phyloP scores from a whole-genome alignment of 1,284 basidiomycete genomes.

The Pascua sp. region DNA sequence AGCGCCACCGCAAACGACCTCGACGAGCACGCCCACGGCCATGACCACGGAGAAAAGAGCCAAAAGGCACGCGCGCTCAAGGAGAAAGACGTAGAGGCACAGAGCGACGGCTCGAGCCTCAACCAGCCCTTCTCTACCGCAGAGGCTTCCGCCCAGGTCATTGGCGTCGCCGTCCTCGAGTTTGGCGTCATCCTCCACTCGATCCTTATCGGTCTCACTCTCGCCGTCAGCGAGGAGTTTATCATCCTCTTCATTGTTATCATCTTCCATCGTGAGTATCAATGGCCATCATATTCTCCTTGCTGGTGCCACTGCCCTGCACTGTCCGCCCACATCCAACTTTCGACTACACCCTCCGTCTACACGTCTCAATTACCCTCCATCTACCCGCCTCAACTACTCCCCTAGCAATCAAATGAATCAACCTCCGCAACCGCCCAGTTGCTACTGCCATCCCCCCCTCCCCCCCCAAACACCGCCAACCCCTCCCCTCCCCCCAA shows the following conservation, averaged over 20 bases:
- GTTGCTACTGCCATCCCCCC: too few relatives aligned
- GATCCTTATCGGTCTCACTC: slow-evolving; percentile 88
- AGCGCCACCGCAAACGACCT: slow-evolving; percentile 9
- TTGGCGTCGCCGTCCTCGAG: slow-evolving; percentile 57
- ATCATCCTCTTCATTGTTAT: slow-evolving; percentile 83
- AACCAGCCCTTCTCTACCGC: slow-evolving; percentile 23
- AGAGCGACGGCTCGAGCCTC: slow-evolving; percentile 11
- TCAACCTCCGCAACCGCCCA: too few relatives aligned
- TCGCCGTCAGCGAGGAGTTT: slow-evolving; percentile 79
- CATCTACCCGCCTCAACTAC: too few relatives aligned
- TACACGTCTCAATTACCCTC: too few relatives aligned
- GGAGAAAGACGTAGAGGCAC: slow-evolving; percentile 2
- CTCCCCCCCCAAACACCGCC: too few relatives aligned
- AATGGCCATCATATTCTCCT: background rate
- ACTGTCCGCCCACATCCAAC: too few relatives aligned
- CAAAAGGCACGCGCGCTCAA: background rate
- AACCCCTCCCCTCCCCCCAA: background rate
- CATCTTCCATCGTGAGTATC: slow-evolving; percentile 72
- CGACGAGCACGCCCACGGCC: slow-evolving; percentile 5
- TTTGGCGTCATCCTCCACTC: slow-evolving; percentile 86
- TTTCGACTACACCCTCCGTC: too few relatives aligned
- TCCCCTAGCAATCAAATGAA: too few relatives aligned
- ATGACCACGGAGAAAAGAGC: slow-evolving; percentile 8
- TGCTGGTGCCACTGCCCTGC: background rate
- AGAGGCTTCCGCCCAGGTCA: slow-evolving; percentile 63